These are phyloP conservation scores for Colletotrichum orbiculare DNA, from an alignment of 2,329 filamentous ascomycete genomes.

Conservation along the genomic window DNA sequence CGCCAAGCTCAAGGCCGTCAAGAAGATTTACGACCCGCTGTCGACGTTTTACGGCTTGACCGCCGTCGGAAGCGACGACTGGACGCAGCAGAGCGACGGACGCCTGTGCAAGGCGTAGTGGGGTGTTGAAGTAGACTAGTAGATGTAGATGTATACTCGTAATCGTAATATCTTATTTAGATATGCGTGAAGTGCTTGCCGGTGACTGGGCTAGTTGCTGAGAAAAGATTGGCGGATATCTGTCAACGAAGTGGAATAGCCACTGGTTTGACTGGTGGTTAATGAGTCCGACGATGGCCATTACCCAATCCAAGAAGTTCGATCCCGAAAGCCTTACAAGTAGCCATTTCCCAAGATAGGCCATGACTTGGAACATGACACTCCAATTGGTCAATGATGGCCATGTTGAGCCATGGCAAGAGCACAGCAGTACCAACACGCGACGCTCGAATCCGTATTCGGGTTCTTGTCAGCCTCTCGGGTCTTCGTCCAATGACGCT, in stretches of 20 bases:
- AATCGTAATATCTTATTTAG: not conserved
- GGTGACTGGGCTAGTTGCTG: no score
- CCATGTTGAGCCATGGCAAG: not conserved
- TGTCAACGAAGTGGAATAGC: not conserved
- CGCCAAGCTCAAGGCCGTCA: slow-evolving; percentile 52
- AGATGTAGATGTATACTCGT: not conserved
- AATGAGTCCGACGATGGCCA: no score
- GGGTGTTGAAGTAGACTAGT: not conserved
- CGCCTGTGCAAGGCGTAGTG: slow-evolving; percentile 36
- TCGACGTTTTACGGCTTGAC: slow-evolving; percentile 60
- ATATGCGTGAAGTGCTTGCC: not conserved
- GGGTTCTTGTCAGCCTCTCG: not conserved
- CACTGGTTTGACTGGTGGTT: not conserved
- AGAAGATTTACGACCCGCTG: slow-evolving; percentile 59
- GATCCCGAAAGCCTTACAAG: no score
- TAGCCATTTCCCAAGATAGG: no score
- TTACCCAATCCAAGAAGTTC: no score
- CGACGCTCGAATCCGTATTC: slow-evolving; percentile 21
- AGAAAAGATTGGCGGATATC: no score
- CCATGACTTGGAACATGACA: no score
- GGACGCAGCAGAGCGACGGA: slow-evolving; percentile 48
- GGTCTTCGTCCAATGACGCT: not conserved
- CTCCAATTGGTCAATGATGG: not conserved
- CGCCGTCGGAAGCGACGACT: slow-evolving; percentile 63
- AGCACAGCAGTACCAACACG: not conserved